Conservation (phyloP, 2,329 filamentous ascomycete genomes). For the Aspergillus alliaceus region DNA sequence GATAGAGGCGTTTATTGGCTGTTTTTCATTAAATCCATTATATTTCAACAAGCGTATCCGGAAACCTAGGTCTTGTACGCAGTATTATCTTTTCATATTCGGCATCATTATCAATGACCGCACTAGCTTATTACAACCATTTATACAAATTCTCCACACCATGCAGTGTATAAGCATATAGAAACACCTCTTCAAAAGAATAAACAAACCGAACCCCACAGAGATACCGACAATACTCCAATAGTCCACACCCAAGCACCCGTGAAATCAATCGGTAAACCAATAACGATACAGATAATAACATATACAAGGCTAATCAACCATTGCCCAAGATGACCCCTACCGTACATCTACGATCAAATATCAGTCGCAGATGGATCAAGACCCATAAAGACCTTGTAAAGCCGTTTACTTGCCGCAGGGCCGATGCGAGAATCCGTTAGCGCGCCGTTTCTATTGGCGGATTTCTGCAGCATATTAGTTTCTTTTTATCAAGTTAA, state of each 20-base stretch:
- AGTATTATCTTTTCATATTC: too few species aligned
- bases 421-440: slow-evolving; percentile 49
- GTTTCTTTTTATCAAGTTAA: neutral
- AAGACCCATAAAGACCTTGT: slow-evolving; percentile 50
- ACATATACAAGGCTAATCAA: neutral
- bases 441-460: slow-evolving; percentile 47
- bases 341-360: slow-evolving; percentile 17
- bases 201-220: too few species aligned
- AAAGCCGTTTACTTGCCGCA: slow-evolving; percentile 48
- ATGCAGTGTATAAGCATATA: too few species aligned
- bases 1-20: neutral
- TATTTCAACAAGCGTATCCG: neutral
- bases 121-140: too few species aligned
- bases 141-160: too few species aligned
- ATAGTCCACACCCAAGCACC: neutral
- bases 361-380: slow-evolving; percentile 48
- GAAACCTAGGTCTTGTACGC: neutral
- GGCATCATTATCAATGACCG: too few species aligned
- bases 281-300: neutral
- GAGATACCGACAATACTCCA: too few species aligned
- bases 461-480: slow-evolving; percentile 41
- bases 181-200: too few species aligned
- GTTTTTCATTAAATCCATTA: neutral
- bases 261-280: neutral
- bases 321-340: neutral